Conservation (phyloP, 139 green algal species). For the Chlorella sp. region DNA sequence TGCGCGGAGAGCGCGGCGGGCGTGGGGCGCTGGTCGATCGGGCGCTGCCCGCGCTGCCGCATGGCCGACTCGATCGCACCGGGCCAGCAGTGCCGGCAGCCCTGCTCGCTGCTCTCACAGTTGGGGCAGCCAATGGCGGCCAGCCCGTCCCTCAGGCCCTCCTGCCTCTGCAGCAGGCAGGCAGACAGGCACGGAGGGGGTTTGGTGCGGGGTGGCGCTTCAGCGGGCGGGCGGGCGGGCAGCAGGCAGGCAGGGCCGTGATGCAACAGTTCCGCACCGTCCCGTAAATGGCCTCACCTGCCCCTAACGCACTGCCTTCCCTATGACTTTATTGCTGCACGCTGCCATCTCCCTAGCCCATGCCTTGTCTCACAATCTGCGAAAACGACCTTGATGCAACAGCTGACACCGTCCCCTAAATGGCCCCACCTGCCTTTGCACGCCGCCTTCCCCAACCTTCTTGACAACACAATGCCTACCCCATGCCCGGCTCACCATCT, state of each 20-base stretch:
- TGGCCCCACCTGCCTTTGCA: not conserved
- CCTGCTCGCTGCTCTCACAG: not conserved
- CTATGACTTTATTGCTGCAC: too few species aligned
- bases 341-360: not conserved
- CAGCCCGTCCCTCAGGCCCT: not conserved
- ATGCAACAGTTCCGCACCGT: not conserved
- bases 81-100: slow-evolving; percentile 35
- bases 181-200: not conserved
- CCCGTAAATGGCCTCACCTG: too few species aligned
- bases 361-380: slow-evolving; percentile 6
- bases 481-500: slow-evolving; percentile 13
- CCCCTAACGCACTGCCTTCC: too few species aligned
- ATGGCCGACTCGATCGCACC: not conserved
- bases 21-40: not conserved
- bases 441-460: too few species aligned
- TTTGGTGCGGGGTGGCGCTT: too few species aligned
- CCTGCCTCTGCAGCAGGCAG: not conserved
- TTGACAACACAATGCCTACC: not conserved
- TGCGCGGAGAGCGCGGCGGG: not conserved
- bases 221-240: too few species aligned
- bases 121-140: not conserved
- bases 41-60: not conserved
- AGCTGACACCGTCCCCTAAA: not conserved
- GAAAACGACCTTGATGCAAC: not conserved
- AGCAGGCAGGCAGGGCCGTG: not conserved